Evolutionary conservation across 495 filamentous ascomycete genomes (phyloP).

Genomic region (Melanomma pulvis-pyrius): DNA sequence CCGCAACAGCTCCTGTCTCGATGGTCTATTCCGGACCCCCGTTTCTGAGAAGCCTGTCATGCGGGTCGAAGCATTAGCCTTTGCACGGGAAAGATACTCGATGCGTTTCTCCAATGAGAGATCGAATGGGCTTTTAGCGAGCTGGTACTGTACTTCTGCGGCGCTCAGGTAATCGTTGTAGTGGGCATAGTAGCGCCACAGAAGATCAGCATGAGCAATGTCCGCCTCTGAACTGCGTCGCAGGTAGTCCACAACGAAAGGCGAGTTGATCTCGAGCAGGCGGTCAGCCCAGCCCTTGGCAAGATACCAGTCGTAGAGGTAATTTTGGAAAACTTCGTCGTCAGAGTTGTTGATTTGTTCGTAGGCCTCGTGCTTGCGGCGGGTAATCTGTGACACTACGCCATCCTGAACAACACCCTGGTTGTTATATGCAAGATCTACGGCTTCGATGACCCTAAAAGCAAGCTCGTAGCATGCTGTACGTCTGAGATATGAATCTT

Average conservation of each 20-base stretch:
- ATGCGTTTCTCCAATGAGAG: conserved; percentile 78
- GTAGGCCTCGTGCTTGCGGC: conserved; percentile 83
- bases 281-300: conserved; percentile 77
- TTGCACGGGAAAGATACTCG: conserved; percentile 83
- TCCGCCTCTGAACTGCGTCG: conserved; percentile 68
- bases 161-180: conserved; percentile 79
- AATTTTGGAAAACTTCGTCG: conserved; percentile 91
- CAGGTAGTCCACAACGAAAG: conserved; percentile 85
- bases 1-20: conserved; percentile 75
- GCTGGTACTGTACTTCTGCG: conserved; percentile 77
- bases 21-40: conserved; percentile 54
- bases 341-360: conserved; percentile 78
- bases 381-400: conserved; percentile 69
- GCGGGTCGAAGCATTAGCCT: conserved; percentile 79
- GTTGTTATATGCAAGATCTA: conserved; percentile 68
- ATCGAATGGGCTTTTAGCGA: conserved; percentile 78
- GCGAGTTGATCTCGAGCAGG: conserved; percentile 78
- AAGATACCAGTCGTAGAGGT: conserved; percentile 97
- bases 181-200: conserved; percentile 86
- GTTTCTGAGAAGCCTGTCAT: conserved; percentile 63
- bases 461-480: conserved; percentile 82
- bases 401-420: conserved; percentile 78
- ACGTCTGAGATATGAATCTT: conserved; percentile 66
- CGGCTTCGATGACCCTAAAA: conserved; percentile 70
- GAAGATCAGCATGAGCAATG: conserved; percentile 79